A percentile compares a stretch with the other conserved stretches of the same genome.
Conservation (phyloP, 176 grass and related monocot genomes). For the Phyllostachys edulis region DNA sequence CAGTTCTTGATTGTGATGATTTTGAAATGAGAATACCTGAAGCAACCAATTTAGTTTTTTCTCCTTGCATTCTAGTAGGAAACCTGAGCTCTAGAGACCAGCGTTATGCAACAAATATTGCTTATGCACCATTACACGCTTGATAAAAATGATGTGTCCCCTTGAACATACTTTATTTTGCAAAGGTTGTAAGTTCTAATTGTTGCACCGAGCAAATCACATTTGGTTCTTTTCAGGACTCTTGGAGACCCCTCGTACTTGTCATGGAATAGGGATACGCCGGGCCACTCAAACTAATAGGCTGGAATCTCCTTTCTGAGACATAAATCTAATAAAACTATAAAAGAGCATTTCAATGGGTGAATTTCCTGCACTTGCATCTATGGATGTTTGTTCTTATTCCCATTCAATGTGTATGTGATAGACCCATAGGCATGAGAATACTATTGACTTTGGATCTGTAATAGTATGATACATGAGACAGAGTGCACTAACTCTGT, state of each 20-base stretch:
- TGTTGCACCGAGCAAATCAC: background rate
- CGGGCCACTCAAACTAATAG: conserved; percentile 34
- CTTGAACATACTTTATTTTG: conserved; percentile 11
- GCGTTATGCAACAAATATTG: background rate
- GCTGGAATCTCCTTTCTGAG: conserved; percentile 5
- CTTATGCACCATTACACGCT: background rate
- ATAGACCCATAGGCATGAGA: conserved; percentile 12
- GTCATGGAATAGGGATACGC: conserved; percentile 72
- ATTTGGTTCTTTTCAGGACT: conserved; percentile 61
- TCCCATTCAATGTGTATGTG: background rate
- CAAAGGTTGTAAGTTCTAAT: background rate
- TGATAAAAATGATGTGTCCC: background rate
- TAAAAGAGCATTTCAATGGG: conserved; percentile 19
- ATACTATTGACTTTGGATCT: background rate
- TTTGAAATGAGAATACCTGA: background rate
- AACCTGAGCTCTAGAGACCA: conserved; percentile 4
- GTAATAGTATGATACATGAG: background rate
- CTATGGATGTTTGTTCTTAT: conserved; percentile 19
- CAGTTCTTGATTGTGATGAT: conserved; percentile 5
- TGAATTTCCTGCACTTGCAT: conserved; percentile 26
- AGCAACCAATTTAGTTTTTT: background rate
- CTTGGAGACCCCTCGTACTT: conserved; percentile 83
- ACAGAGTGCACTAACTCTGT: background rate
- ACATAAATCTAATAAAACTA: conserved; percentile 3
- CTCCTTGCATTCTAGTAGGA: background rate